Evolutionary conservation across 208 protist species (phyloP).

Genomic region (Lotmaria passim): DNA sequence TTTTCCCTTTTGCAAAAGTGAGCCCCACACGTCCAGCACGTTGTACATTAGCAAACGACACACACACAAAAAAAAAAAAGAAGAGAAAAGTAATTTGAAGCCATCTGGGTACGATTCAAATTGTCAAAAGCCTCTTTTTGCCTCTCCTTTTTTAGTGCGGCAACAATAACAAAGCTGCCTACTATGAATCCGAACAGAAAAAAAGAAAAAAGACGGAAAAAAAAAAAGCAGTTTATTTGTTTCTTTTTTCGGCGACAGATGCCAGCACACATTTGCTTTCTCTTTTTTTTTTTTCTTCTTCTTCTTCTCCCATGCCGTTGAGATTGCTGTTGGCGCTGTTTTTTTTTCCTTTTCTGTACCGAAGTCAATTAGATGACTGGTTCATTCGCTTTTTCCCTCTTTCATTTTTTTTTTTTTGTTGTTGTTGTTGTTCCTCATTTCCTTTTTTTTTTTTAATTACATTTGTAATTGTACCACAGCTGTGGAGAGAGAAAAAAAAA

Average conservation of each 20-base stretch:
- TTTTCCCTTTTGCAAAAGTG: too few relatives aligned
- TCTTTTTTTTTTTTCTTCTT: too few relatives aligned
- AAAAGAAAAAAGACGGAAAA: conserved; percentile 17
- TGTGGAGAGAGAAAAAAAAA: conserved; percentile 3
- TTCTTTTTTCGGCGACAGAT: too few relatives aligned
- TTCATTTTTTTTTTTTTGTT: not conserved
- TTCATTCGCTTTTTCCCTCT: not conserved
- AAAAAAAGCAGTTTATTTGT: conserved; percentile 7
- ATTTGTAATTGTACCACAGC: not conserved
- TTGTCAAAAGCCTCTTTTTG: too few relatives aligned
- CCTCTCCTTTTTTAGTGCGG: too few relatives aligned
- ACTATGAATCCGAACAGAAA: too few relatives aligned
- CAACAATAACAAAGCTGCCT: too few relatives aligned
- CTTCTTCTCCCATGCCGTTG: too few relatives aligned
- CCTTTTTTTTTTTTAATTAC: not conserved
- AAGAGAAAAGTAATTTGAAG: conserved; percentile 1
- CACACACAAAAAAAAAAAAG: conserved; percentile 6
- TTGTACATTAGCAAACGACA: not conserved
- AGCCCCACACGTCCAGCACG: too few relatives aligned
- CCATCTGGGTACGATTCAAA: too few relatives aligned
- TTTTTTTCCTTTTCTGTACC: not conserved
- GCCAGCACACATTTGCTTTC: too few relatives aligned
- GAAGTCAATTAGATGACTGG: not conserved
- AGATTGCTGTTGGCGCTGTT: too few relatives aligned
- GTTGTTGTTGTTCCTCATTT: not conserved